Percentiles rank a stretch among this genome's conserved stretches.
Conservation (phyloP, 2,329 filamentous ascomycete genomes). For the Alternaria gansuensis region DNA sequence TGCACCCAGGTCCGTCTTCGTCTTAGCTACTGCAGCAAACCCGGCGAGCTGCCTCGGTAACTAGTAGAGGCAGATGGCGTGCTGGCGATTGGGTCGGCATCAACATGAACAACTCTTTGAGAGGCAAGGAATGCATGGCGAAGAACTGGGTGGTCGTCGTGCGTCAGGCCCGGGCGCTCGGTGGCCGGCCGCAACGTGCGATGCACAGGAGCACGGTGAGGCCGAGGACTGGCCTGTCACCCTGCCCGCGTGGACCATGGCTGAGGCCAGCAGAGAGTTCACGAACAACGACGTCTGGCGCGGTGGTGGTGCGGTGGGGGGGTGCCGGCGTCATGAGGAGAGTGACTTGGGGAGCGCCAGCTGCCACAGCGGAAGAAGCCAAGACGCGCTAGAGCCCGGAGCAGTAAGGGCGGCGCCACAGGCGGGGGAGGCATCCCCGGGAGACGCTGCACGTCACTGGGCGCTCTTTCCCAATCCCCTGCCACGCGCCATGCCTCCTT, state of each 20-base stretch:
- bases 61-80: constrained; percentile 23
- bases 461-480: constrained; percentile 36
- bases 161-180: constrained; percentile 42
- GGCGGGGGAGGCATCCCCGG: constrained; percentile 41
- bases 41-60: constrained; percentile 26
- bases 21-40: constrained; percentile 42
- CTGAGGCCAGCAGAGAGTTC: constrained; percentile 31
- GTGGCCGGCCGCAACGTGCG: constrained; percentile 47
- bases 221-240: constrained; percentile 43
- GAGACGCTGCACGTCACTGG: constrained; percentile 49
- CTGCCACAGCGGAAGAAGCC: constrained; percentile 32
- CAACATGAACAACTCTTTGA: constrained; percentile 30
- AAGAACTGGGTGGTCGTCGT: constrained; percentile 33
- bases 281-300: constrained; percentile 8
- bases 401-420: constrained; percentile 32
- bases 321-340: constrained; percentile 27
- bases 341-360: constrained; percentile 24
- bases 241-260: constrained; percentile 37
- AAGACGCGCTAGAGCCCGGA: constrained; percentile 31
- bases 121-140: constrained; percentile 49
- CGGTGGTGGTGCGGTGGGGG: neutral
- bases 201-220: constrained; percentile 45
- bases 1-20: constrained; percentile 38
- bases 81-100: constrained; percentile 30
- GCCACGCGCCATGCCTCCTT: constrained; percentile 28